Conservation (phyloP, 139 green algal genomes). For the Zygnema cylindricum region DNA sequence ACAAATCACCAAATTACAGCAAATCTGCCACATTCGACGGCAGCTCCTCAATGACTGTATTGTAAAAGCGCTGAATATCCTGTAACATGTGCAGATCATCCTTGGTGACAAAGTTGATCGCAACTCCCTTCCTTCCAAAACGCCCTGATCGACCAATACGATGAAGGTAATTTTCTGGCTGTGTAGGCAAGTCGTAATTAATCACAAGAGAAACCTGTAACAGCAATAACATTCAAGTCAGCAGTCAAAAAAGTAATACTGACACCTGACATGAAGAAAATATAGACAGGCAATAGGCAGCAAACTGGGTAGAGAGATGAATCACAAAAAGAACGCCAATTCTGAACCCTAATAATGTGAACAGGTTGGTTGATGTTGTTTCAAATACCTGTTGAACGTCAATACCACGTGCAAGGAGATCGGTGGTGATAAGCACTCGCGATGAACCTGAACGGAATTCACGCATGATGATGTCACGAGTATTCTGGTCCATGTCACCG, state of each 20-base stretch:
- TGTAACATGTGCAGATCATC: constrained; percentile 94
- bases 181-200: constrained; percentile 99
- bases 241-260: no score
- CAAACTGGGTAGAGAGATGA: no score
- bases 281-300: no score
- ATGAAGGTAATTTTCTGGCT: constrained; percentile 99
- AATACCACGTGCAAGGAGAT: constrained; percentile 98
- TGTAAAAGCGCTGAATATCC: constrained; percentile 99
- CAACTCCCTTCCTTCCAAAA: constrained; percentile 97
- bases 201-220: constrained; percentile 97
- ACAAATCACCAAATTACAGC: constrained; percentile 69
- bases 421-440: constrained; percentile 99
- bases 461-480: constrained; percentile 99
- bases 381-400: constrained; percentile 89
- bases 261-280: no score
- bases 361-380: no score
- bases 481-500: constrained; percentile 99
- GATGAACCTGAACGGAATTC: constrained; percentile 99
- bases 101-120: constrained; percentile 99
- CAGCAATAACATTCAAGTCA: no score
- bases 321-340: no score
- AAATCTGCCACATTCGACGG: constrained; percentile 95
- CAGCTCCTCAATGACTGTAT: constrained; percentile 98
- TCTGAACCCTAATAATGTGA: no score
- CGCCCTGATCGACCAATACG: constrained; percentile 91